Conservation (phyloP, 148 eudicot genomes). For the Amaranthus palmeri region DNA sequence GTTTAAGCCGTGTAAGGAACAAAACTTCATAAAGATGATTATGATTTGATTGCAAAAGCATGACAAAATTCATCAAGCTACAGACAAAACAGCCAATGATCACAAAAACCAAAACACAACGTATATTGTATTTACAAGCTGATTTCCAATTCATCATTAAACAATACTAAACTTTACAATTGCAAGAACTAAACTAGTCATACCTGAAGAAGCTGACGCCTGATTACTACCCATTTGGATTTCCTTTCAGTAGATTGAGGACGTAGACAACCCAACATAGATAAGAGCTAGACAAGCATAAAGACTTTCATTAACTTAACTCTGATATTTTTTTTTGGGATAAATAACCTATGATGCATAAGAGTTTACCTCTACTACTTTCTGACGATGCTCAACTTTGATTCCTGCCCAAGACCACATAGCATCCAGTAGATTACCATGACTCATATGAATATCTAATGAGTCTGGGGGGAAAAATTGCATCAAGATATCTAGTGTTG, state of each 20-base stretch:
- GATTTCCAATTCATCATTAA: neutral
- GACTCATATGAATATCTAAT: constrained; percentile 87
- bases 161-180: neutral
- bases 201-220: constrained; percentile 95
- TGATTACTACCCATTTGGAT: constrained; percentile 86
- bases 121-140: neutral
- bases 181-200: constrained; percentile 7
- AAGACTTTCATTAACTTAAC: constrained; percentile 2
- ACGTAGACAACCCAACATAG: constrained; percentile 70
- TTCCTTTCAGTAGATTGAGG: constrained; percentile 89
- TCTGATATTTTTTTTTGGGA: too few relatives aligned
- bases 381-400: constrained; percentile 60
- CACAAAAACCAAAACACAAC: constrained; percentile 3
- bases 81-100: neutral
- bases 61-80: constrained; percentile 6
- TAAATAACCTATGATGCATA: neutral
- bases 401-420: constrained; percentile 96
- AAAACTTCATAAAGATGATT: neutral
- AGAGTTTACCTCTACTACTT: constrained; percentile 77
- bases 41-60: neutral
- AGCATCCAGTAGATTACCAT: constrained; percentile 76
- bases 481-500: constrained; percentile 60
- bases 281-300: constrained; percentile 53
- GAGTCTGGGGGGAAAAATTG: constrained; percentile 63
- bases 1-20: too few relatives aligned